phyloP scores from a whole-genome alignment of 768 basidiomycete genomes.

The Amanita jacksonii region DNA sequence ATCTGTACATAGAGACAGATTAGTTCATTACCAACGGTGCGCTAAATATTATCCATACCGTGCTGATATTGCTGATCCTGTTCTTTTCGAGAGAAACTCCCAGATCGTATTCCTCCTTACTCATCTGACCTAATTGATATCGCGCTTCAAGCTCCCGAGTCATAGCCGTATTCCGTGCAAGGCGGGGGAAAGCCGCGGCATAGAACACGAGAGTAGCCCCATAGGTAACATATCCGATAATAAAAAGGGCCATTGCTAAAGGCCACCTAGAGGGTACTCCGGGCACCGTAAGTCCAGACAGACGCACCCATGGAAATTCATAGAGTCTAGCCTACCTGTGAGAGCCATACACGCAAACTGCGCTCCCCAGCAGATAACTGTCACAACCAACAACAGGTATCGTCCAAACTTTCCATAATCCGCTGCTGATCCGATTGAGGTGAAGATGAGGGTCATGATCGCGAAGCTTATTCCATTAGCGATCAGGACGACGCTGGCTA shows the following conservation, averaged over 20 bases:
- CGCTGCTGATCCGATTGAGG: slow-evolving; percentile 65
- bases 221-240: slow-evolving; percentile 71
- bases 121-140: slow-evolving; percentile 51
- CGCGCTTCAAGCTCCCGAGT: slow-evolving; percentile 44
- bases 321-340: slow-evolving; percentile 38
- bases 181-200: slow-evolving; percentile 66
- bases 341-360: slow-evolving; percentile 73
- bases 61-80: slow-evolving; percentile 76
- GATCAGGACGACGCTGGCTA: slow-evolving; percentile 69
- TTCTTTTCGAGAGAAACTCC: slow-evolving; percentile 82
- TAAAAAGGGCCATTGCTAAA: slow-evolving; percentile 70
- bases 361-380: slow-evolving; percentile 70
- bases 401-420: slow-evolving; percentile 72
- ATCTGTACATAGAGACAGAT: slow-evolving; percentile 27
- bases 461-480: slow-evolving; percentile 73
- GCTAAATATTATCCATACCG: slow-evolving; percentile 36
- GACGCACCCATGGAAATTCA: neutral
- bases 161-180: slow-evolving; percentile 69
- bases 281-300: no score
- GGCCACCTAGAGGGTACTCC: slow-evolving; percentile 63
- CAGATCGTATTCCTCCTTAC: slow-evolving; percentile 52
- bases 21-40: neutral
- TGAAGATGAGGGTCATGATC: slow-evolving; percentile 76
- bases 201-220: slow-evolving; percentile 80
- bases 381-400: slow-evolving; percentile 66